These are phyloP conservation scores for Calocybe gangraenosa DNA, from an alignment of 768 basidiomycete species.

Conservation along the genomic window DNA sequence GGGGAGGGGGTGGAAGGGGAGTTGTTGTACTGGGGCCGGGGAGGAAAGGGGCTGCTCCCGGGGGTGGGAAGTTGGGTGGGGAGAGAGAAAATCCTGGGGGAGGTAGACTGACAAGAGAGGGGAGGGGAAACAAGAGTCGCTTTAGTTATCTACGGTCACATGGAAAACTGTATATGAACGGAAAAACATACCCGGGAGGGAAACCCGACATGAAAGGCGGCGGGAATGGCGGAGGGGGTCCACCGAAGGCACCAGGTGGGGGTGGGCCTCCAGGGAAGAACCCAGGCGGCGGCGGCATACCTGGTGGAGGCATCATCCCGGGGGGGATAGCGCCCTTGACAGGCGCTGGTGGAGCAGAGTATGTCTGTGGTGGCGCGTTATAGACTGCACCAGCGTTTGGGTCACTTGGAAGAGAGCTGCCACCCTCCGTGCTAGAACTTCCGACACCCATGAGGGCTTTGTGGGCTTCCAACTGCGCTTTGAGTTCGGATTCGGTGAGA, in stretches of 20 bases:
- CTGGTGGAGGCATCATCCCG: slow-evolving; percentile 26
- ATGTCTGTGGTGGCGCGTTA: slow-evolving; percentile 71
- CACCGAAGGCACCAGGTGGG: slow-evolving; percentile 36
- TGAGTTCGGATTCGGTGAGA: slow-evolving; percentile 79
- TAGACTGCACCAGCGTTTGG: slow-evolving; percentile 58
- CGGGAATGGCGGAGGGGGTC: slow-evolving; percentile 48
- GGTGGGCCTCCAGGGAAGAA: slow-evolving; percentile 40
- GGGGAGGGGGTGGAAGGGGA: slow-evolving; percentile 24
- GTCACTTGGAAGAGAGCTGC: slow-evolving; percentile 30
- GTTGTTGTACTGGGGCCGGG: slow-evolving; percentile 11
- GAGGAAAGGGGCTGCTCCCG: slow-evolving; percentile 21
- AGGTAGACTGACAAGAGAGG: slow-evolving; percentile 31
- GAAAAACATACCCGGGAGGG: slow-evolving; percentile 48
- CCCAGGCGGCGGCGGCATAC: slow-evolving; percentile 31
- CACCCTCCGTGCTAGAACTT: slow-evolving; percentile 30
- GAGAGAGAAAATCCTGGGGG: slow-evolving; percentile 56
- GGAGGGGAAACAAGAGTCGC: no score
- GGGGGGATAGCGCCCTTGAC: slow-evolving; percentile 25
- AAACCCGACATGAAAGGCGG: slow-evolving; percentile 53
- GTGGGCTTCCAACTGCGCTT: slow-evolving; percentile 83
- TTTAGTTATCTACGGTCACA: no score
- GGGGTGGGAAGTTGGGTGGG: slow-evolving; percentile 43
- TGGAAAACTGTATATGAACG: background rate
- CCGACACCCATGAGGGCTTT: slow-evolving; percentile 83
- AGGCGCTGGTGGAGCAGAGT: slow-evolving; percentile 45